phyloP scores from a whole-genome alignment of 202 grass and related monocot genomes.

The Zizania palustris region DNA sequence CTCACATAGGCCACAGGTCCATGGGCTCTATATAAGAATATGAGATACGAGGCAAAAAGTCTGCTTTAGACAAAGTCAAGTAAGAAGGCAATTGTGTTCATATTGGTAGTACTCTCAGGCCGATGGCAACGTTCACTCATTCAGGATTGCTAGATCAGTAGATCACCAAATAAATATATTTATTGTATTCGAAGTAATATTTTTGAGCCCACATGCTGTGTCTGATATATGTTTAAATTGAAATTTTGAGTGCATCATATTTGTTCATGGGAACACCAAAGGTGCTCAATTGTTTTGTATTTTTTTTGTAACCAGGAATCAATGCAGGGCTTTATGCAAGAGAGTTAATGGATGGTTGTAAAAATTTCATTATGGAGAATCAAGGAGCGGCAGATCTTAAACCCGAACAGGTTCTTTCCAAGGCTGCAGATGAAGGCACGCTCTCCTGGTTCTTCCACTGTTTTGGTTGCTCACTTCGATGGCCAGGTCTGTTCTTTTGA shows the following conservation, averaged over 20 bases:
- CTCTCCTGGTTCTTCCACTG: constrained; percentile 86
- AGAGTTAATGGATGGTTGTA: constrained; percentile 80
- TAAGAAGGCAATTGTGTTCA: neutral
- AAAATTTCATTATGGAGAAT: constrained; percentile 49
- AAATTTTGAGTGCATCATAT: neutral
- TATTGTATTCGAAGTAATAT: neutral
- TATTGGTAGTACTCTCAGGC: neutral
- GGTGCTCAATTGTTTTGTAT: constrained; percentile 1
- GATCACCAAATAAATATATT: neutral
- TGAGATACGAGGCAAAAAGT: neutral
- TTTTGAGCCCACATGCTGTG: neutral
- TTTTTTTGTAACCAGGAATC: constrained; percentile 57
- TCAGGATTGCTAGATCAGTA: too few species aligned
- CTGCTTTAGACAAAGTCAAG: neutral
- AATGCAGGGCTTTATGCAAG: constrained; percentile 83
- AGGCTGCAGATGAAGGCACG: constrained; percentile 67
- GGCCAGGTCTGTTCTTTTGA: constrained; percentile 61
- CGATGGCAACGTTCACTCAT: neutral
- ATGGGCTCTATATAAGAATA: neutral
- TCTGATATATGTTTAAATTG: neutral
- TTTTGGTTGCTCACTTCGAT: constrained; percentile 94
- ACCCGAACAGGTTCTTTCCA: constrained; percentile 63
- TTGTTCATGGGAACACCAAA: neutral
- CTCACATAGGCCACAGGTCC: neutral
- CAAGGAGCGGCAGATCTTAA: constrained; percentile 45